Evolutionary conservation across 331 rosid genomes (phyloP).

Genomic region (Acacia pycnantha): DNA sequence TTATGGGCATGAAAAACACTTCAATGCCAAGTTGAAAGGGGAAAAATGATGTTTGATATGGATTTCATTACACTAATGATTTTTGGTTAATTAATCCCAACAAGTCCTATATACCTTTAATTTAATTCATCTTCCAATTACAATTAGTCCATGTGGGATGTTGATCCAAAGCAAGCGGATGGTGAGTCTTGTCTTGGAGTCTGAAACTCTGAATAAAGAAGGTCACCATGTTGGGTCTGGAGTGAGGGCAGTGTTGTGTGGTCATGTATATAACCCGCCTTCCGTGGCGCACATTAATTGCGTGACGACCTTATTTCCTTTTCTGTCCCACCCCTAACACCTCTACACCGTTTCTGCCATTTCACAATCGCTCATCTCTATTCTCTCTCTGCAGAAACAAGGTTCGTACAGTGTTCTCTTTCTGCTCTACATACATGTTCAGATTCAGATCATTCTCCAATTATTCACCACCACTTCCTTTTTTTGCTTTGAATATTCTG

Average conservation of each 20-base stretch:
- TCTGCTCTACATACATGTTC: neutral
- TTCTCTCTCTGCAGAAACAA: neutral
- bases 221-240: neutral
- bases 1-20: too few relatives aligned
- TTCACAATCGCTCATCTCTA: neutral
- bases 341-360: neutral
- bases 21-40: too few relatives aligned
- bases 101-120: too few relatives aligned
- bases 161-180: too few relatives aligned
- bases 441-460: conserved; percentile 17
- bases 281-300: conserved; percentile 19
- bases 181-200: neutral
- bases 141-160: too few relatives aligned
- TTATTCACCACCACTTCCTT: neutral
- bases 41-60: too few relatives aligned
- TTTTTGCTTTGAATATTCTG: neutral
- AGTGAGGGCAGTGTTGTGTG: neutral
- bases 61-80: too few relatives aligned
- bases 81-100: too few relatives aligned
- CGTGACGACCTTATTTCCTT: conserved; percentile 19
- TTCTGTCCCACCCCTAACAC: neutral
- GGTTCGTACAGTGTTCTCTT: conserved; percentile 8
- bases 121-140: too few relatives aligned
- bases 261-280: neutral
- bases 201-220: too few relatives aligned